Percentiles rank a stretch among this genome's conserved stretches.
Conservation (phyloP, 2,329 filamentous ascomycete genomes). For the Blastomyces gilchristii region DNA sequence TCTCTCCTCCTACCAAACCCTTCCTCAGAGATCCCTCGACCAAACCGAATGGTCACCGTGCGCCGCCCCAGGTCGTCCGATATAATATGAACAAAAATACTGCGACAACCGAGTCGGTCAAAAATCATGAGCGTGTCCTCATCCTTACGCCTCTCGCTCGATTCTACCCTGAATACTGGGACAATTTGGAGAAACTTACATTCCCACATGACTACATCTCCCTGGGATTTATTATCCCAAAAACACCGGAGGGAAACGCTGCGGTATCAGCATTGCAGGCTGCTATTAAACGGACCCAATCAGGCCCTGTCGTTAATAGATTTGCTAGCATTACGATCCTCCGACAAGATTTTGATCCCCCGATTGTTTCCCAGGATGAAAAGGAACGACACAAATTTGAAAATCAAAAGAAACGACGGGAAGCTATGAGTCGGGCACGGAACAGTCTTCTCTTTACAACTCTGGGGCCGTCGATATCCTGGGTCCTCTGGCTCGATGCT, state of each 20-base stretch:
- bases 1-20: conserved; percentile 64
- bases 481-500: conserved; percentile 92
- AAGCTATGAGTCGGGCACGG: conserved; percentile 84
- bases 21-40: conserved; percentile 55
- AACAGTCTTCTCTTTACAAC: conserved; percentile 95
- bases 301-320: conserved; percentile 65
- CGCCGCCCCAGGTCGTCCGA: conserved; percentile 75
- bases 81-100: conserved; percentile 96
- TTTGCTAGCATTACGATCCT: conserved; percentile 93
- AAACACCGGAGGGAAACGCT: conserved; percentile 80
- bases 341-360: conserved; percentile 85
- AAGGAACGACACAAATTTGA: conserved; percentile 81
- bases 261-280: conserved; percentile 75
- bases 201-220: conserved; percentile 95
- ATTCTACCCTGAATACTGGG: conserved; percentile 94
- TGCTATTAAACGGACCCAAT: conserved; percentile 76
- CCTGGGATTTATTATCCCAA: conserved; percentile 90
- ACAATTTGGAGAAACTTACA: conserved; percentile 70
- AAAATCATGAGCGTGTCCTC: conserved; percentile 74
- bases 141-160: conserved; percentile 86
- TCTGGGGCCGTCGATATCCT: conserved; percentile 77
- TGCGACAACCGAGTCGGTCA: conserved; percentile 62
- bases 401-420: conserved; percentile 76
- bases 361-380: conserved; percentile 71
- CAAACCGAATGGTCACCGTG: conserved; percentile 38